Evolutionary conservation across 139 green algal genomes (phyloP).

Genomic region (Ostreobium quekettii): DNA sequence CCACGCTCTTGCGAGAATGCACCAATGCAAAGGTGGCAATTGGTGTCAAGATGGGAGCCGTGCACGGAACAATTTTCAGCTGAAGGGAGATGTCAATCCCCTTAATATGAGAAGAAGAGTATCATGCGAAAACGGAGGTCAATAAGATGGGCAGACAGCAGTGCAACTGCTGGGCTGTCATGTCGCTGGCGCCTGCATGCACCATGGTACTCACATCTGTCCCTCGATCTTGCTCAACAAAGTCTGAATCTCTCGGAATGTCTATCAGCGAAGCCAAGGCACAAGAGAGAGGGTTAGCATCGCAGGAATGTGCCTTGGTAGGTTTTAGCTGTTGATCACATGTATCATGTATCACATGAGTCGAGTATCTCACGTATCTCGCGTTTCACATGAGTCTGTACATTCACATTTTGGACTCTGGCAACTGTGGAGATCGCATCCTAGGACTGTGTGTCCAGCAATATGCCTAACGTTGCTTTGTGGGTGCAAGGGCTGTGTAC

Average conservation of each 20-base stretch:
- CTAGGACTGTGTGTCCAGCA: no score
- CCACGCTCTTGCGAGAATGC: background rate
- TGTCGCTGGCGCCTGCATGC: background rate
- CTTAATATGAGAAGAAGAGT: background rate
- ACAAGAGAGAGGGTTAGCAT: no score
- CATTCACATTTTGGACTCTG: no score
- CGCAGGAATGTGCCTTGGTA: no score
- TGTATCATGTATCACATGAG: no score
- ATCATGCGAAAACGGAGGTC: background rate
- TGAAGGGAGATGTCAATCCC: no score
- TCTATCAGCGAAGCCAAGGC: background rate
- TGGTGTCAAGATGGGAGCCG: background rate
- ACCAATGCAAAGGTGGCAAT: background rate
- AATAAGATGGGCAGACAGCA: conserved; percentile 3
- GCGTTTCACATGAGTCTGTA: no score
- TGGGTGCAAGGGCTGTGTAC: no score
- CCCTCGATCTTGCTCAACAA: background rate
- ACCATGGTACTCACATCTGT: background rate
- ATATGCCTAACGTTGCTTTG: no score
- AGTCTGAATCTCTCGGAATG: background rate
- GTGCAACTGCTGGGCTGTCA: background rate
- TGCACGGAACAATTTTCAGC: background rate
- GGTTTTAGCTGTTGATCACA: no score
- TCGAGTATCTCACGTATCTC: no score
- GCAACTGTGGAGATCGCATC: no score